phyloP scores from a whole-genome alignment of 257 asterid species.

The Ligustrum vulgare region DNA sequence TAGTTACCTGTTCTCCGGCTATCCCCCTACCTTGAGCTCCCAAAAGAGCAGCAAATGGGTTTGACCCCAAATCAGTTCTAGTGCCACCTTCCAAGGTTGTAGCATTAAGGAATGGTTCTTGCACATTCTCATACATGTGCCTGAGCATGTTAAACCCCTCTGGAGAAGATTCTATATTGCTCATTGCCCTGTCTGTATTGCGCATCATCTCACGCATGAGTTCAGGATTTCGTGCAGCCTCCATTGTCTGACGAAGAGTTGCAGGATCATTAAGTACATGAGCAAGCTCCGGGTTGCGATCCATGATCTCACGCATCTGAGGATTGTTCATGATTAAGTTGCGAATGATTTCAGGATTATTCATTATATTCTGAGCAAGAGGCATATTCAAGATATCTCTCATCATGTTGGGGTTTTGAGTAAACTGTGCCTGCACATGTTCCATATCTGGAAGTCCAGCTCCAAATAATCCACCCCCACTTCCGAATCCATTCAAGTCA shows the following conservation, averaged over 20 bases:
- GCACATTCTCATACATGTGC: slow-evolving; percentile 66
- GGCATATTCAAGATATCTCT: slow-evolving; percentile 57
- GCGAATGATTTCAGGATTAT: slow-evolving; percentile 57
- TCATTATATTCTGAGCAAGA: slow-evolving; percentile 50
- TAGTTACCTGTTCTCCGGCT: slow-evolving; percentile 30
- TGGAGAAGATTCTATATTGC: slow-evolving; percentile 63
- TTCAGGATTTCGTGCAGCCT: slow-evolving; percentile 67
- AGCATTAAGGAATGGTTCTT: slow-evolving; percentile 60
- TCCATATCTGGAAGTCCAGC: slow-evolving; percentile 51
- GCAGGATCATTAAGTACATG: slow-evolving; percentile 62
- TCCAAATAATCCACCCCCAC: slow-evolving; percentile 45
- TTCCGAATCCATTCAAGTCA: slow-evolving; percentile 44
- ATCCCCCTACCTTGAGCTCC: slow-evolving; percentile 42
- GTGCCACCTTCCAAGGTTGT: slow-evolving; percentile 51
- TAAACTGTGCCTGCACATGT: slow-evolving; percentile 50
- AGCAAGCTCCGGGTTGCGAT: slow-evolving; percentile 59
- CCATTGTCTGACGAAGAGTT: slow-evolving; percentile 63
- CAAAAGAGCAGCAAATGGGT: slow-evolving; percentile 56
- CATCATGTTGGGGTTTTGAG: slow-evolving; percentile 58
- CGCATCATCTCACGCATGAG: slow-evolving; percentile 76
- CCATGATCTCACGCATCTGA: slow-evolving; percentile 67
- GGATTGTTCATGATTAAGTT: slow-evolving; percentile 55
- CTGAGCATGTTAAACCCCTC: slow-evolving; percentile 72
- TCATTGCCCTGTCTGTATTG: slow-evolving; percentile 64
- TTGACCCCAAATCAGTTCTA: slow-evolving; percentile 40